phyloP scores from a whole-genome alignment of 1,284 basidiomycete genomes.

The Trametes hirsuta region DNA sequence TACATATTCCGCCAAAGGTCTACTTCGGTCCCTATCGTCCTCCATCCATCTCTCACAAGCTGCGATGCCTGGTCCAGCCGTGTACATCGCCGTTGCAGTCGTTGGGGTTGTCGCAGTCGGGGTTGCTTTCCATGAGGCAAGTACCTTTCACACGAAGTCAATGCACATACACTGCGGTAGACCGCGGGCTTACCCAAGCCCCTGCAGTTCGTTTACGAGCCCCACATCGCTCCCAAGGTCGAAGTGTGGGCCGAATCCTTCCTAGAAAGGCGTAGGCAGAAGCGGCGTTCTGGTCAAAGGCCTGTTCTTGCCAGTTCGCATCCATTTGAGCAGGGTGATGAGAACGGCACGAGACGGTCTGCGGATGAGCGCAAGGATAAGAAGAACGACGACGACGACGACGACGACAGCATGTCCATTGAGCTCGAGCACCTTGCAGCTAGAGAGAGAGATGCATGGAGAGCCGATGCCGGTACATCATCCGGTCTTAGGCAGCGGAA shows the following conservation, averaged over 20 bases:
- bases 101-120: slow-evolving; percentile 32
- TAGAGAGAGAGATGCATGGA: slow-evolving; percentile 58
- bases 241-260: slow-evolving; percentile 56
- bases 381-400: slow-evolving; percentile 19
- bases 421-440: slow-evolving; percentile 56
- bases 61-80: slow-evolving; percentile 39
- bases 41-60: slow-evolving; percentile 17
- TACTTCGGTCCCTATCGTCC: slow-evolving; percentile 14
- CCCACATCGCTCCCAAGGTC: slow-evolving; percentile 58
- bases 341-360: slow-evolving; percentile 22
- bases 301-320: slow-evolving; percentile 26
- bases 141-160: not conserved
- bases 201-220: slow-evolving; percentile 61
- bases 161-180: not conserved
- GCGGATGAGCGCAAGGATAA: slow-evolving; percentile 16
- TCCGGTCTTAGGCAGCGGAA: slow-evolving; percentile 41
- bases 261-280: slow-evolving; percentile 42
- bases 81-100: slow-evolving; percentile 35
- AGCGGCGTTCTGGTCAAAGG: slow-evolving; percentile 24
- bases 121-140: slow-evolving; percentile 38
- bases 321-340: slow-evolving; percentile 15
- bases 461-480: slow-evolving; percentile 40
- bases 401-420: slow-evolving; percentile 19
- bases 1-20: slow-evolving; percentile 4
- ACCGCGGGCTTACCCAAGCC: not conserved